Evolutionary conservation across 169 alveolate genomes (phyloP).

Genomic region (Neospora caninum): DNA sequence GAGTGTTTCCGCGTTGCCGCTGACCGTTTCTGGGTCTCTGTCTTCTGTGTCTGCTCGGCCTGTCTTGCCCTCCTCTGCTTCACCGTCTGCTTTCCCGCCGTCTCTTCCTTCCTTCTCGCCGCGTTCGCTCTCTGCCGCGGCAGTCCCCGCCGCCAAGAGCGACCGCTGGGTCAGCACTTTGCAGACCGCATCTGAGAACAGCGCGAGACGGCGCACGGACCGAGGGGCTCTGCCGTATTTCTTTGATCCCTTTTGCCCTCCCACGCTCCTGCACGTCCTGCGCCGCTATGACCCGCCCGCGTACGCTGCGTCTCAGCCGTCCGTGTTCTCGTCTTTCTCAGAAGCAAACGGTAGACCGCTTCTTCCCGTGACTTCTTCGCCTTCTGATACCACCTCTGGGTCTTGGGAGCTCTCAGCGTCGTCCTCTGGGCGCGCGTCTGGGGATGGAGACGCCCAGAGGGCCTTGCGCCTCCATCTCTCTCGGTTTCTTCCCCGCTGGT

Average conservation of each 20-base stretch:
- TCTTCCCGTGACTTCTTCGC: neutral
- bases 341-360: neutral
- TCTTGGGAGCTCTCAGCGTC: too few species aligned
- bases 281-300: neutral
- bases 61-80: neutral
- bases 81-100: neutral
- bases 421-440: too few species aligned
- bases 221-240: neutral
- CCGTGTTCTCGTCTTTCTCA: neutral
- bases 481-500: neutral
- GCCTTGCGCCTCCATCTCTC: neutral
- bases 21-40: neutral
- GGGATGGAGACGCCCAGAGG: neutral
- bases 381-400: neutral
- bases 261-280: neutral
- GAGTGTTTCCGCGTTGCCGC: neutral
- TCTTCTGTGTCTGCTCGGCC: neutral
- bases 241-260: constrained; percentile 32
- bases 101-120: neutral
- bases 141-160: neutral
- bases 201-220: neutral
- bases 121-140: neutral
- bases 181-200: neutral
- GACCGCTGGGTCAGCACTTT: neutral
- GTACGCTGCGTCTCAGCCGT: neutral